Percentiles rank a stretch among this genome's conserved stretches.
Conservation (phyloP, 768 basidiomycete genomes). For the Imleria badia region DNA sequence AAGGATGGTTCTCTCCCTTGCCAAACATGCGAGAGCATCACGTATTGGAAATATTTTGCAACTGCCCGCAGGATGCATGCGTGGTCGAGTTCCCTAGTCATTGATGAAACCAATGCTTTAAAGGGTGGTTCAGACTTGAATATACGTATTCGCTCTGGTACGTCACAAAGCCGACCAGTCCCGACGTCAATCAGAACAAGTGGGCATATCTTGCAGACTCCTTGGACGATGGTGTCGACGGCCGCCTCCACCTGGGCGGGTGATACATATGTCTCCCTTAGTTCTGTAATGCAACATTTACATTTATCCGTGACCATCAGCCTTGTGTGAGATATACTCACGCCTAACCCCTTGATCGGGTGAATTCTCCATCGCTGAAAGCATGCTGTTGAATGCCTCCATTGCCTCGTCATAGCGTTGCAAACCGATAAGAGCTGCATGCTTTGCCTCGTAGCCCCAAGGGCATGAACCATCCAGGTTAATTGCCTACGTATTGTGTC, state of each 20-base stretch:
- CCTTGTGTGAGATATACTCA: neutral
- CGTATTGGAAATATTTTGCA: neutral
- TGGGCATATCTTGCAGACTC: neutral
- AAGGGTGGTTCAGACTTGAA: neutral
- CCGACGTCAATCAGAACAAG: neutral
- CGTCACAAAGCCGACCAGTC: neutral
- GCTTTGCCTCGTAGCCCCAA: neutral
- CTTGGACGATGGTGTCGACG: neutral
- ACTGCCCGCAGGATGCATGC: neutral
- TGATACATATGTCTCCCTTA: neutral
- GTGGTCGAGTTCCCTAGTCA: neutral
- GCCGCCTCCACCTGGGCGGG: neutral
- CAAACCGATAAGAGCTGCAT: neutral
- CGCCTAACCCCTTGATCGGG: neutral
- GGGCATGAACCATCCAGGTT: neutral
- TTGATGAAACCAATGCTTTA: neutral
- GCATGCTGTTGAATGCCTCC: neutral
- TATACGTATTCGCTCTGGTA: neutral
- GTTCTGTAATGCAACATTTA: neutral
- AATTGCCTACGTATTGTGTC: neutral
- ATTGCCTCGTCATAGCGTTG: neutral
- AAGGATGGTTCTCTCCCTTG: neutral
- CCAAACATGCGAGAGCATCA: neutral
- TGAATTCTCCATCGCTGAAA: neutral
- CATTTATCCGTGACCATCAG: too few relatives aligned